Base-by-base conservation (phyloP, 2,329 filamentous ascomycete species). In the Neophaeococcomyces aloes region DNA sequence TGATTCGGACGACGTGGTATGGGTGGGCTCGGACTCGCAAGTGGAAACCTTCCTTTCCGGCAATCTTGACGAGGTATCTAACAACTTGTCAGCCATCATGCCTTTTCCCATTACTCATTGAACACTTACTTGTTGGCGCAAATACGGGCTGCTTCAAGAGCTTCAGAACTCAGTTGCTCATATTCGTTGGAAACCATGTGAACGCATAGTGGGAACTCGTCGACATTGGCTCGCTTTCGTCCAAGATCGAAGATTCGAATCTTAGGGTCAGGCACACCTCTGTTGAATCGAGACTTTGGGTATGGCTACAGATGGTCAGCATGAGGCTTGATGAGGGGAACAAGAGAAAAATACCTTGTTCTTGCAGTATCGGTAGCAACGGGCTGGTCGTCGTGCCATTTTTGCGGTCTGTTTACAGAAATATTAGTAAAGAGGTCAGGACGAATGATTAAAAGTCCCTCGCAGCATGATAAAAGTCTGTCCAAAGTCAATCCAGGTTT, bases 321-420 rank as follows among this genome's bases (percentile, higher is more conserved):
- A 23, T 8, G 33, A 29, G 7, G 4, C 33, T 14, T 19, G 31
- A 18, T 29, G 17, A 19, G 23, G 19, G 5, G 30, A 18, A 14
- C 15, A n/a, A 13, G n/a, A 4, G 7, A 8, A 25, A 71, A 83
- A 74, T 69, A 94, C 87, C 87, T 95, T 95, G 83, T 96, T 98
- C 86, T 98, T 98, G 88, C 91, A 98, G 85, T 98, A 98, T 68
- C 91, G 83, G 81, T 94, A 98, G 78, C 91, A 98, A 78, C 91
- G 85, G 67, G 91, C 91, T 68, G 91, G 91, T 84, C 91, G 87
- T 74, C 91, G 87, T 68, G 91, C 91, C 91, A 98, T 98, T 78
- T 82, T 88, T 82, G 81, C 78, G 65, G 67, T 65, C 25, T 41
- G 23, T 27, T 27, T 27, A 10, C 23, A 10, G 23, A 27, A 27